A percentile compares a stretch with the other conserved stretches of the same genome.
Evolutionary conservation across 2,329 filamentous ascomycete genomes (phyloP).

Genomic region (Madurella mycetomatis): DNA sequence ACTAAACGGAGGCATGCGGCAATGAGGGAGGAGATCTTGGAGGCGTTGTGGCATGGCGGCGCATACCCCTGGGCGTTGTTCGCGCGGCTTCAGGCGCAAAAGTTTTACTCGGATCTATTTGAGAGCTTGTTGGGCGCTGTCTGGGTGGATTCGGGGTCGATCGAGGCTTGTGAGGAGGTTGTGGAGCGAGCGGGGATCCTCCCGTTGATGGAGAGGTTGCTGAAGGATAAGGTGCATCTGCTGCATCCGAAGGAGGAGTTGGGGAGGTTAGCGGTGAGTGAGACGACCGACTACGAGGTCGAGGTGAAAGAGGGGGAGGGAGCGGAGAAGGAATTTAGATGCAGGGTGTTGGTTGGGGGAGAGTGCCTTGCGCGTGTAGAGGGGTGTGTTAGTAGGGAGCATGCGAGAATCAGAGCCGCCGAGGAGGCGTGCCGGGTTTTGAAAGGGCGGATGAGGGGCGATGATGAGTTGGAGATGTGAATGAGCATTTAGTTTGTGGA

Average conservation of each 20-base stretch:
- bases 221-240: conserved; percentile 55
- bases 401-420: conserved; percentile 54
- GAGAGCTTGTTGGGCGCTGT: conserved; percentile 78
- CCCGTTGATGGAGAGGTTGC: conserved; percentile 54
- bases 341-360: conserved; percentile 47
- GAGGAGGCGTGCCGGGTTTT: conserved; percentile 42
- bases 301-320: conserved; percentile 27
- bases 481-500: no score
- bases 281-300: conserved; percentile 52
- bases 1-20: conserved; percentile 43
- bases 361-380: conserved; percentile 41
- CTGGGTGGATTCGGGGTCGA: conserved; percentile 70
- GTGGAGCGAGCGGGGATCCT: conserved; percentile 63
- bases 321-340: conserved; percentile 34
- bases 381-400: conserved; percentile 45
- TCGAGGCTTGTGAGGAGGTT: conserved; percentile 56
- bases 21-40: conserved; percentile 46
- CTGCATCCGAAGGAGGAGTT: conserved; percentile 65
- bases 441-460: conserved; percentile 10
- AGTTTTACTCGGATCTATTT: conserved; percentile 79
- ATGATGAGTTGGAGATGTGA: no score
- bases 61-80: conserved; percentile 76
- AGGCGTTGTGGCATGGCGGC: conserved; percentile 44
- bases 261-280: conserved; percentile 50
- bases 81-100: conserved; percentile 59